phyloP scores from a whole-genome alignment of 2,329 filamentous ascomycete species.

The Phoma sp. region DNA sequence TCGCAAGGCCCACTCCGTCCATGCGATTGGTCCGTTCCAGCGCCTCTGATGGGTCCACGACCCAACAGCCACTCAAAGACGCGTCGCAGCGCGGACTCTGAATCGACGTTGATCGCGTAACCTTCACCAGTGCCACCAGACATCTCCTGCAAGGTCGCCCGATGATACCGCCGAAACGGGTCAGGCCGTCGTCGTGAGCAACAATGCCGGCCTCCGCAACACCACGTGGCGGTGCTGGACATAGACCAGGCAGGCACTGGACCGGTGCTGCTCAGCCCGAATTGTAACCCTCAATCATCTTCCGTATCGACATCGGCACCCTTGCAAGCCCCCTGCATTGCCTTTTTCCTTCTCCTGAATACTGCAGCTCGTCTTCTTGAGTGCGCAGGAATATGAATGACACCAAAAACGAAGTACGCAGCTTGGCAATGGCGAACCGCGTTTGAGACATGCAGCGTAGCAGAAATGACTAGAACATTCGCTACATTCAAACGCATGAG shows the following conservation, averaged over 20 bases:
- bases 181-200: constrained; percentile 1
- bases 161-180: constrained; percentile 5
- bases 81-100: constrained; percentile 4
- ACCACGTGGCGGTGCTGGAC: constrained; percentile 7
- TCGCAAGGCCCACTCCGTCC: constrained; percentile 18
- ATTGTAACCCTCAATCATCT: not conserved
- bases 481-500: constrained; percentile 36
- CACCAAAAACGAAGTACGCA: constrained; percentile 23
- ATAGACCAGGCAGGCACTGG: constrained; percentile 3
- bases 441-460: constrained; percentile 38
- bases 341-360: constrained; percentile 19
- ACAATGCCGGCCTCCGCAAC: constrained; percentile 3
- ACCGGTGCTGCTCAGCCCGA: constrained; percentile 3
- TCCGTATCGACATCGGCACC: constrained; percentile 1
- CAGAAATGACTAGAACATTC: constrained; percentile 38
- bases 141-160: not conserved
- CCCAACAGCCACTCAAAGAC: constrained; percentile 24
- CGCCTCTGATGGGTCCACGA: constrained; percentile 33
- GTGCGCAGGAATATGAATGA: not conserved
- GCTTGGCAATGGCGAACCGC: constrained; percentile 18
- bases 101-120: not conserved
- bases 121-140: constrained; percentile 7
- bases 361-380: constrained; percentile 20
- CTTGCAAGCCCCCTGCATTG: not conserved
- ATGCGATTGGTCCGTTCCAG: constrained; percentile 34